Evolutionary conservation across 1,284 basidiomycete genomes (phyloP), one percentile per base, ranked within the genome.

Genomic region (Inonotus obliquus): DNA sequence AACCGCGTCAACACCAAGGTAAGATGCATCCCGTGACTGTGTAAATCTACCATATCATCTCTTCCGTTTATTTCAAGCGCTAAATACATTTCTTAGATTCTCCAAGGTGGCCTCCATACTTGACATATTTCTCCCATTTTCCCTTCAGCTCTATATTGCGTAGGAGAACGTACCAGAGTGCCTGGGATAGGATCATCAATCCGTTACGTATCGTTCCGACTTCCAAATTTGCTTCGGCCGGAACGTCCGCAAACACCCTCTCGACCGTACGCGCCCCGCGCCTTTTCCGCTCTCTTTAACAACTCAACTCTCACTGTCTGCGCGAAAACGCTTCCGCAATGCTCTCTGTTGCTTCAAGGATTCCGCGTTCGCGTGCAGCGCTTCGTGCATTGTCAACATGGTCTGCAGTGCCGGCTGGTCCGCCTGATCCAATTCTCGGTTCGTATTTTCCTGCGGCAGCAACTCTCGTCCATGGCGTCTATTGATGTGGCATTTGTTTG

Each of bases 351-450:
- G 66, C 72, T 65, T 72, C 73, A 59, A 70, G 72, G 56, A 71
- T 73, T 60, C 66, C 71, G 32, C 70, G 73, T 65, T 66, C 69
- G 51, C 71, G 72, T 58, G 65, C 66, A 64, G 66, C 69, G 51
- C 67, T 74, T 67, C 69, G 71, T 62, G 70, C 76, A 59, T 72
- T 87, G 65, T 94, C 91, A 37, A 86, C 85, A 44, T 97, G 94
- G 94, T 83, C 90, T 45, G 76, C 83, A 65, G 93, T 97, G 64
- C 84, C 87, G 62, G 88, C 90, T 37, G 94, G 95, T 53, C 94
- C 94, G 67, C 94, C 95, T 38, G 94, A 97, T 75, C 85, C 94
- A 57, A 97, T 97, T 79, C 88, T 97, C 60, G 94, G 94, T 93
- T 67, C 60, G 82, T 77, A 25, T 23, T 51, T 32, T 23, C 49